phyloP scores from a whole-genome alignment of 495 filamentous ascomycete genomes.

The Glutinoglossum americanum region DNA sequence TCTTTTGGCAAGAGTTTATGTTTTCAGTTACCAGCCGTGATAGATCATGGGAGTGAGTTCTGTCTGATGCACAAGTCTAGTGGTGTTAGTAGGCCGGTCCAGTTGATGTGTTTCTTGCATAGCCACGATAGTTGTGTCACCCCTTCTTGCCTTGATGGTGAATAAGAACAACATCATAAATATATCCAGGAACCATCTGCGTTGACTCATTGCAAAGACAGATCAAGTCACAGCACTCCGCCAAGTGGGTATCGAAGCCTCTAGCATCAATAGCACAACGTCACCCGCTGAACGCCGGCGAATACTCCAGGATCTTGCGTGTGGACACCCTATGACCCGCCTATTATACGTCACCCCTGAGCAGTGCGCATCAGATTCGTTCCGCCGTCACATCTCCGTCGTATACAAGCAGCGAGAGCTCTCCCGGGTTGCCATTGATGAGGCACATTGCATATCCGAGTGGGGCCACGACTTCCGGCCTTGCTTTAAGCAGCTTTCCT shows the following conservation, averaged over 20 bases:
- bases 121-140: constrained; percentile 85
- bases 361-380: constrained; percentile 54
- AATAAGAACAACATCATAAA: background rate
- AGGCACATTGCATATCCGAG: constrained; percentile 93
- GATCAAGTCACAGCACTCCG: constrained; percentile 76
- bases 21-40: constrained; percentile 79
- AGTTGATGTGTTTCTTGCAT: background rate
- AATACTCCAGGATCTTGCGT: constrained; percentile 61
- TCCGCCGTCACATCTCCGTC: constrained; percentile 47
- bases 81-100: background rate
- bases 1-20: constrained; percentile 91
- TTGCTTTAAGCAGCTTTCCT: constrained; percentile 69
- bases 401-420: constrained; percentile 71
- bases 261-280: constrained; percentile 70
- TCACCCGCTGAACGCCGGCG: constrained; percentile 34
- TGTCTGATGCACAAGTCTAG: background rate
- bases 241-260: constrained; percentile 52
- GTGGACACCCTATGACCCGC: constrained; percentile 63
- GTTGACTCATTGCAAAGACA: constrained; percentile 26
- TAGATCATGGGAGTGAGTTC: constrained; percentile 57
- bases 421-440: constrained; percentile 70
- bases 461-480: constrained; percentile 98
- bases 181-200: background rate
- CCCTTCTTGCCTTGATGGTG: constrained; percentile 80
- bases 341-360: constrained; percentile 91